These are phyloP conservation scores for Chrysanthemum makinoi DNA, from an alignment of 129 eudicot genomes.

Conservation along the genomic window DNA sequence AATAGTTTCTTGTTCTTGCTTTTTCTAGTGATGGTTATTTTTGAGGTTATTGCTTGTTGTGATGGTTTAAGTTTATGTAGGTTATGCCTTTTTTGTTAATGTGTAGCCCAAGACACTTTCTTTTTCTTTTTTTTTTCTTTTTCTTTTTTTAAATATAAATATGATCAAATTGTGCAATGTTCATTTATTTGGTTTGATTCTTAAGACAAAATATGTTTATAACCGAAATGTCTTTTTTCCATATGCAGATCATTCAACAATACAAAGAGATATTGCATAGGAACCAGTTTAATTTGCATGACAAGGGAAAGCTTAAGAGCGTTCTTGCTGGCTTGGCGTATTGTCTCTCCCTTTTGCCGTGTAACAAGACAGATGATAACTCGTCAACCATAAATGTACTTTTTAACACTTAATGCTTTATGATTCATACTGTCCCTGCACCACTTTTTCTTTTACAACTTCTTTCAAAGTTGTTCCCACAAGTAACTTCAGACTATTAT, in stretches of 20 bases:
- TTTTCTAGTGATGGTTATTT: background rate
- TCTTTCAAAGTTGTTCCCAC: conserved; percentile 3
- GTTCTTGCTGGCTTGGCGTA: conserved; percentile 67
- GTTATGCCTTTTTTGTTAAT: background rate
- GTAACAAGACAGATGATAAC: conserved; percentile 33
- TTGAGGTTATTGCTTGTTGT: conserved; percentile 10
- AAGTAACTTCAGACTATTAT: background rate
- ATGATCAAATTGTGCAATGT: conserved; percentile 2
- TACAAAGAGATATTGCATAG: conserved; percentile 72
- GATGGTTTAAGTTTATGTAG: background rate
- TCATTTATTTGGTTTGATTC: background rate
- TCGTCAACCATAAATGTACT: conserved; percentile 50
- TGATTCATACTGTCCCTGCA: background rate
- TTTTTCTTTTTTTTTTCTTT: too few species aligned
- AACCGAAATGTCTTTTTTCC: conserved; percentile 11
- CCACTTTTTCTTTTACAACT: conserved; percentile 12
- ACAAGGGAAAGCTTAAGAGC: conserved; percentile 75
- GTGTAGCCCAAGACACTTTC: background rate
- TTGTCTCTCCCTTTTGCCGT: conserved; percentile 79
- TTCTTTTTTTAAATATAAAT: too few species aligned
- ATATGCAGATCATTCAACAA: conserved; percentile 71
- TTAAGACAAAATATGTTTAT: conserved; percentile 6
- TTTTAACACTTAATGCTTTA: conserved; percentile 3
- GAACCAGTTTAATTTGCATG: conserved; percentile 72
- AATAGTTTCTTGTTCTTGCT: too few species aligned